These are phyloP conservation scores for Trichoderma simmonsii DNA, from an alignment of 2,329 filamentous ascomycete species.

Conservation along the genomic window DNA sequence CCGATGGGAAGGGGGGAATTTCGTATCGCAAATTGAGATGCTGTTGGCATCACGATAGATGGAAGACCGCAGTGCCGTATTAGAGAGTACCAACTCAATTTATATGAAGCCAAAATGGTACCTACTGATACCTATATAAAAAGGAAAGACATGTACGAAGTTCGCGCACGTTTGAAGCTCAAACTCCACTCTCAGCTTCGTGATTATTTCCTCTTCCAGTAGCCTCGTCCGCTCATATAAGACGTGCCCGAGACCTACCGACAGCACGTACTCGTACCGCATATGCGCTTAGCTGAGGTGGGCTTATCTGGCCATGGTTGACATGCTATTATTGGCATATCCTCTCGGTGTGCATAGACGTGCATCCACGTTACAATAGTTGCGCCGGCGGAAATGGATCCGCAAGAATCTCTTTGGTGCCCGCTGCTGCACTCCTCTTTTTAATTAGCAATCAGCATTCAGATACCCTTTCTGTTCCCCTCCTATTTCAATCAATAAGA, in stretches of 20 bases:
- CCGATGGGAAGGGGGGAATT: neutral
- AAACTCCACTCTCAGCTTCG: neutral
- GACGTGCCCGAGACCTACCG: neutral
- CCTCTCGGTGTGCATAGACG: neutral
- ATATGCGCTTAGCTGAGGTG: neutral
- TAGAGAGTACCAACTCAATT: neutral
- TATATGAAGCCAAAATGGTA: neutral
- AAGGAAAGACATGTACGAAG: neutral
- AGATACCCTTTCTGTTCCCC: too few relatives aligned
- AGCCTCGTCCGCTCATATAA: neutral
- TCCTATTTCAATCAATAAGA: neutral
- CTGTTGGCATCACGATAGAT: neutral
- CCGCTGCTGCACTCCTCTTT: neutral
- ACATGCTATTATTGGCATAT: neutral
- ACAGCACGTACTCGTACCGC: neutral
- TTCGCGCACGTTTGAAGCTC: neutral
- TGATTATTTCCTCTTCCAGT: neutral
- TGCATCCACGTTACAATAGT: neutral
- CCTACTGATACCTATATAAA: neutral
- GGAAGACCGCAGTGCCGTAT: neutral
- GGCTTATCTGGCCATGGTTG: neutral
- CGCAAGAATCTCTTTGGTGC: neutral
- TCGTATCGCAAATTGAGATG: neutral
- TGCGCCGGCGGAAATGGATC: neutral
- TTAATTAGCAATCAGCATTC: neutral